Evolutionary conservation across 805 yeast species (phyloP).

Genomic region (Sugiyamaella smithiae): DNA sequence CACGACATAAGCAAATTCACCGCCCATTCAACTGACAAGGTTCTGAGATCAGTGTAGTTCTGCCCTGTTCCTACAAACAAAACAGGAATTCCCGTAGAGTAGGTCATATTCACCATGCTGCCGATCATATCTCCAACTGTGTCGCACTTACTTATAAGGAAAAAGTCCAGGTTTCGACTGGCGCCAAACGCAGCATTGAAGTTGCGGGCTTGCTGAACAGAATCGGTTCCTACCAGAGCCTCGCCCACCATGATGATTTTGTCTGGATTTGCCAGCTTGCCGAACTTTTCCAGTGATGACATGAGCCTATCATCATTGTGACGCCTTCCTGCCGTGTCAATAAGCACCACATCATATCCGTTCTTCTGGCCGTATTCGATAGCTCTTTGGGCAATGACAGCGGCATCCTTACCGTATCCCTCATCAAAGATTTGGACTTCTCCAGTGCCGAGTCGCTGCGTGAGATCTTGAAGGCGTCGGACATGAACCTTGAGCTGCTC

Average conservation of each 20-base stretch:
- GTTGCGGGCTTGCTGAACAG: conserved; percentile 91
- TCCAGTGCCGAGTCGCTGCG: conserved; percentile 47
- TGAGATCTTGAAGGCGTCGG: conserved; percentile 68
- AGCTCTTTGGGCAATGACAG: conserved; percentile 88
- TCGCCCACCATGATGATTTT: conserved; percentile 98
- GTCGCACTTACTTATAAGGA: conserved; percentile 90
- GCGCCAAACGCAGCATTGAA: conserved; percentile 92
- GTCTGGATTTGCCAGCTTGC: conserved; percentile 92
- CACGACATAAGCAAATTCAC: conserved; percentile 68
- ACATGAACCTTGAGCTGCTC: conserved; percentile 95
- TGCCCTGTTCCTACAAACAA: conserved; percentile 96
- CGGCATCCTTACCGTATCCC: conserved; percentile 98
- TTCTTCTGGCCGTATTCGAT: conserved; percentile 71
- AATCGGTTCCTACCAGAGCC: conserved; percentile 95
- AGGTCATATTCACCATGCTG: conserved; percentile 95
- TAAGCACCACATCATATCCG: conserved; percentile 76
- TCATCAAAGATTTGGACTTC: conserved; percentile 81
- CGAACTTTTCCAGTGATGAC: conserved; percentile 95
- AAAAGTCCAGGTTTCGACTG: conserved; percentile 76
- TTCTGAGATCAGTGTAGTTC: conserved; percentile 89
- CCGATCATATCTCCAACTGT: conserved; percentile 97
- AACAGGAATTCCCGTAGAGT: conserved; percentile 93
- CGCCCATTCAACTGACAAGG: conserved; percentile 88
- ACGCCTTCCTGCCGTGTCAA: conserved; percentile 97
- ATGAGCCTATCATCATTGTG: conserved; percentile 91